Base-by-base conservation (phyloP, 495 filamentous ascomycete species). In the Monascus purpureus region DNA sequence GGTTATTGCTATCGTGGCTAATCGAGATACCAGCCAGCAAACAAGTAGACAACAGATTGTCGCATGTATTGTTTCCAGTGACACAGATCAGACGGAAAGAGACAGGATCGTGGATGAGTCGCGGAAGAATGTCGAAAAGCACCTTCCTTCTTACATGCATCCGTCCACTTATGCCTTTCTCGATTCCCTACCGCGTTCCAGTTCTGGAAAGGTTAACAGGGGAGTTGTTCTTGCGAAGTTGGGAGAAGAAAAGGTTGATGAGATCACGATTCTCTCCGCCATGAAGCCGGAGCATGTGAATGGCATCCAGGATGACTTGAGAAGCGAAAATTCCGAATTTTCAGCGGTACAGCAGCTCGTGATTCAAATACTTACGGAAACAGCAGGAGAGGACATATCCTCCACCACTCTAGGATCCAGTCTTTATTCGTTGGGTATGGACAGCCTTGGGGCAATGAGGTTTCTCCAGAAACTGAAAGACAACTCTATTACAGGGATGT, bases 361-460 rank as follows among this genome's bases (percentile, higher is more conserved):
- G 8, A 15, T 45, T 17, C 13, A 17, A 2, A 56, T 67, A 2
- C 47, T 86, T n/a, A 46, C 57, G 0, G 44, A 57, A 11, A 54
- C 72, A 28, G 54, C 67, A 1, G 34, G 48, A 2, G 45, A 73
- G 15, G 43, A 65, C 2, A 11, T 28, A 1, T 43, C 46, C 1
- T 49, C 55, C 0, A 59, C 82, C 19, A 52, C 43, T 3, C 52
- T 57, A 8, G 48, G 50, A 0, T 65, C 73, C 0, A 82, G 65
- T 16, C 67, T 88, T 13, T 85, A 80, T 42, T 77, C 84, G 17
- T 53, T 87, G 0, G 82, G 82, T 0, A 53, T 86, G 4, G 82
- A 87, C 46, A 86, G 80, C 1, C 77, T 90, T 8, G 76, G 76
- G 0, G 74, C 76, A 6, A 72, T 84, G 26, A 67, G 70, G 8